Evolutionary conservation across 148 eudicot species (phyloP), one percentile per base, ranked within the genome.

Genomic region (Rhododendron simsii): DNA sequence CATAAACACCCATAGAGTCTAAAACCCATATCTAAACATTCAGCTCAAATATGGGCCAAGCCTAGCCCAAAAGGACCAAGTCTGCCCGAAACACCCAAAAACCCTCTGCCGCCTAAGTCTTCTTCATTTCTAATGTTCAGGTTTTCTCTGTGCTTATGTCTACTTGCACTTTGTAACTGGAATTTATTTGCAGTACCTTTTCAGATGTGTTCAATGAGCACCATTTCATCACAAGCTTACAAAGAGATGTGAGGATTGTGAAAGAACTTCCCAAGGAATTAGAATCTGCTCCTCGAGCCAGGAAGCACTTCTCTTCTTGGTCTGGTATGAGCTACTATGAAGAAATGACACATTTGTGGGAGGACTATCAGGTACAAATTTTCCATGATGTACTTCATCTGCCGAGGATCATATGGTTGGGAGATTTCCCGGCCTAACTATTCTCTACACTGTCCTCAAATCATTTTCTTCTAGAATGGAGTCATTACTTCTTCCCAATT

Each of bases 221-320:
- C 41, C 93, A 95, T 90, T 96, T 96, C 86, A 92, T 94, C 69
- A 82, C 87, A 85, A 93, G 90, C 86, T 88, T 96, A 90, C 84
- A 86, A 85, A 87, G 86, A 85, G 98, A 96, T 91, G 96, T 96
- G 45, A 91, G 89, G 80, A 89, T 96, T 88, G 91, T 94, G 79
- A 95, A 90, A 88, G 94, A 90, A 86, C 96, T 96, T 87, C 98
- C 98, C 71, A 90, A 84, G 84, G 90, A 92, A 63, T 77, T 96
- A 75, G 94, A 91, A 92, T 90, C 93, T 88, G 89, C 89, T 85
- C 98, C 98, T 86, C 94, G 94, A 78, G 95, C 96, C 69, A 93
- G 98, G 90, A 96, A 96, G 90, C 98, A 96, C 90, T 96, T 96
- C 86, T 89, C 95, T 73, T 92, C 93, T 23, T 96, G 98, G 98